Percentiles rank a stretch among this genome's conserved stretches.
Conservation (phyloP, 2,329 filamentous ascomycete species). For the Biscogniauxia sp. region DNA sequence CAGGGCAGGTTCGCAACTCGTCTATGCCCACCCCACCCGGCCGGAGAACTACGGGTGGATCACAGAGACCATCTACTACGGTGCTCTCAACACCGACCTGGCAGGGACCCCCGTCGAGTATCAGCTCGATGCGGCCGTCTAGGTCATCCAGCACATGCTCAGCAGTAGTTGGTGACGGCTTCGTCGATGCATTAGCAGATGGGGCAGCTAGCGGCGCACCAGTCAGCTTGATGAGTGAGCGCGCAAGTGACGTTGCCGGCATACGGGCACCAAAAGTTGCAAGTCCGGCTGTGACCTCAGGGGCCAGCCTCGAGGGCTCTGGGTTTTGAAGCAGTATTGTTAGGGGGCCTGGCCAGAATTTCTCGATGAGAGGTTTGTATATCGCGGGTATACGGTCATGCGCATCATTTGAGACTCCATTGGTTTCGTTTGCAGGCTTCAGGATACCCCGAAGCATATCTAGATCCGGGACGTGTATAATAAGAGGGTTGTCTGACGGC, state of each 20-base stretch:
- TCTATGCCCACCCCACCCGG: constrained; percentile 87
- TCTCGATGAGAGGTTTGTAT: constrained; percentile 73
- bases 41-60: constrained; percentile 77
- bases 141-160: constrained; percentile 87
- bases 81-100: constrained; percentile 93
- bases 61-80: constrained; percentile 84
- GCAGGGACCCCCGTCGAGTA: constrained; percentile 85
- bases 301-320: constrained; percentile 66
- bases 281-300: constrained; percentile 88
- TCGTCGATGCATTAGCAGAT: constrained; percentile 91
- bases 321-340: constrained; percentile 86
- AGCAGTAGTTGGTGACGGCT: constrained; percentile 86
- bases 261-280: constrained; percentile 86
- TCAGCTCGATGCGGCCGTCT: constrained; percentile 75
- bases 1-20: constrained; percentile 67
- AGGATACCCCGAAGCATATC: constrained; percentile 69
- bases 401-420: constrained; percentile 22
- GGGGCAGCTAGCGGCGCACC: constrained; percentile 83
- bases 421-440: constrained; percentile 22
- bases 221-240: constrained; percentile 78
- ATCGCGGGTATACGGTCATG: constrained; percentile 62
- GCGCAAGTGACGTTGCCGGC: constrained; percentile 79
- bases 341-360: constrained; percentile 92
- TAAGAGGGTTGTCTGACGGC: constrained; percentile 92
- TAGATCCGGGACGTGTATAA: constrained; percentile 84